Percentiles rank a stretch among this genome's conserved stretches.
These are phyloP conservation scores for Aphanomyces cochlioides DNA, from an alignment of 352 stramenopile species.

Conservation along the genomic window DNA sequence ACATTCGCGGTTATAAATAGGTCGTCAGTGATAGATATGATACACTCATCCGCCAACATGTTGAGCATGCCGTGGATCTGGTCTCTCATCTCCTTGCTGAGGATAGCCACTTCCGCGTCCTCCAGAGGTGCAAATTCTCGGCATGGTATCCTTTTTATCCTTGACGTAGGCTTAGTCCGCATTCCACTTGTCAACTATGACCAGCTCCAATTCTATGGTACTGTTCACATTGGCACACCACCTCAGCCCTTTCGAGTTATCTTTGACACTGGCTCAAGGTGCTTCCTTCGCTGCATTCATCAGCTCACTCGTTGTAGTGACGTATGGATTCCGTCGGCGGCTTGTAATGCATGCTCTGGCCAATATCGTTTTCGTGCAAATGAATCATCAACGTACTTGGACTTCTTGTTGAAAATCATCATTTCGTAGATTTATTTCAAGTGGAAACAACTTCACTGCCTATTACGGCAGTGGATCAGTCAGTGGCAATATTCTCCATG, in stretches of 20 bases:
- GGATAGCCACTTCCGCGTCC: too few species aligned
- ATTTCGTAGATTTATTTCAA: conserved; percentile 27
- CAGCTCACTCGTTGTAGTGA: conserved; percentile 34
- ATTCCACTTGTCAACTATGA: conserved; percentile 72
- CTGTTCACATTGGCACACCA: conserved; percentile 53
- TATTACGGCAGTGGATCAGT: conserved; percentile 67
- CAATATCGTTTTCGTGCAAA: conserved; percentile 40
- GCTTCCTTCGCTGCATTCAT: not conserved
- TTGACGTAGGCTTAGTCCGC: conserved; percentile 36
- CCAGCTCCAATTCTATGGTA: conserved; percentile 73
- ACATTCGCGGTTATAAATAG: too few species aligned
- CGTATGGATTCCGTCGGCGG: conserved; percentile 49
- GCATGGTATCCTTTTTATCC: too few species aligned
- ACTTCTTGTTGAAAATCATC: too few species aligned
- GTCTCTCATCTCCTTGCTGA: too few species aligned
- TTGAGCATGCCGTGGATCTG: too few species aligned
- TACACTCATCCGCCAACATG: too few species aligned
- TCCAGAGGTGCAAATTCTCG: too few species aligned
- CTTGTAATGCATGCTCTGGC: conserved; percentile 46
- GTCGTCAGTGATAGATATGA: too few species aligned
- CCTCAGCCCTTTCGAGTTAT: conserved; percentile 64
- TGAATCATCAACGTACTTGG: conserved; percentile 39
- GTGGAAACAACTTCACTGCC: conserved; percentile 45
- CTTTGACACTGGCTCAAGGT: conserved; percentile 73
- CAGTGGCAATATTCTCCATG: conserved; percentile 43